Conservation (phyloP, 176 grass and related monocot species). For the Bromus sterilis region DNA sequence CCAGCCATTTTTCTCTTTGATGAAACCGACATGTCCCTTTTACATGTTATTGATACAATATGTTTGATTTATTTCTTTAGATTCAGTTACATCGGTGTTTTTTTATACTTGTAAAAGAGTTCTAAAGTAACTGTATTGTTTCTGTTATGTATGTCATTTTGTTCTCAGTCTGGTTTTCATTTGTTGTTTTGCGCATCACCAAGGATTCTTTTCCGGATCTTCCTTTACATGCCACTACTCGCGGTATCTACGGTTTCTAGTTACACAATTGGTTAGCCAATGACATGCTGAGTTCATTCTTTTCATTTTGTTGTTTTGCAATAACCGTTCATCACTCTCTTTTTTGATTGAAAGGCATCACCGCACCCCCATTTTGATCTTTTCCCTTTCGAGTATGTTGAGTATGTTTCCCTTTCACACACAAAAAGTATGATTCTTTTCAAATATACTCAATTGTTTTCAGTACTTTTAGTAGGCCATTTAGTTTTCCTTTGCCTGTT, state of each 20-base stretch:
- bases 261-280: background rate
- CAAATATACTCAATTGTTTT: background rate
- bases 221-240: background rate
- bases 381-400: background rate
- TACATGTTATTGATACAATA: background rate
- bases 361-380: background rate
- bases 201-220: background rate
- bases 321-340: background rate
- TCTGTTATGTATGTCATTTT: background rate
- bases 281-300: slow-evolving; percentile 1
- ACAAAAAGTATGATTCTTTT: background rate
- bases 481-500: background rate
- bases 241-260: background rate
- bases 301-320: slow-evolving; percentile 10
- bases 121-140: background rate
- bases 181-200: background rate
- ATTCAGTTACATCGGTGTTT: background rate
- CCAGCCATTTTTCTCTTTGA: too few relatives aligned
- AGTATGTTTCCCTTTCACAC: background rate
- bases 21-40: background rate
- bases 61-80: background rate
- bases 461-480: background rate
- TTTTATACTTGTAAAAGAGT: background rate
- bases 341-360: background rate
- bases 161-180: background rate